phyloP scores from a whole-genome alignment of 768 basidiomycete species.

The Tephrocybe sp. region DNA sequence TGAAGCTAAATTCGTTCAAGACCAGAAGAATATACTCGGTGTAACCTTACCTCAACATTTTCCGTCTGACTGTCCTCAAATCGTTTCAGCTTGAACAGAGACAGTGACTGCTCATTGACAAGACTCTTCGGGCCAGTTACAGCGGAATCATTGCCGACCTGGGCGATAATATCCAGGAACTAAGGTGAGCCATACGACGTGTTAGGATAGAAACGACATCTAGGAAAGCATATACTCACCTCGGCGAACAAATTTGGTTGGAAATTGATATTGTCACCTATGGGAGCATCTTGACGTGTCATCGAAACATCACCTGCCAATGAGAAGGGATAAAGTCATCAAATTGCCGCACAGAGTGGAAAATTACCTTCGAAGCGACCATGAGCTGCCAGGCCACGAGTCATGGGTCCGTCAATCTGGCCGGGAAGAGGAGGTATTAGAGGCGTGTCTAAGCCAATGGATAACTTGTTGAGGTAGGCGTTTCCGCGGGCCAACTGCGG shows the following conservation, averaged over 20 bases:
- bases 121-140: conserved; percentile 16
- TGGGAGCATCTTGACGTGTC: conserved; percentile 15
- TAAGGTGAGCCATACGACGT: background rate
- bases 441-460: conserved; percentile 11
- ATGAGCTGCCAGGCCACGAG: conserved; percentile 15
- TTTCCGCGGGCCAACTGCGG: conserved; percentile 12
- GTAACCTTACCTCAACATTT: conserved; percentile 5
- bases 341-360: background rate
- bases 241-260: conserved; percentile 7
- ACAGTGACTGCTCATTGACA: conserved; percentile 9
- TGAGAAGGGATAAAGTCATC: background rate
- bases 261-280: conserved; percentile 16
- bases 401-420: conserved; percentile 11
- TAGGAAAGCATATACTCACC: background rate
- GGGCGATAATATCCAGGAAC: conserved; percentile 9
- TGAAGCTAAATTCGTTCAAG: conserved; percentile 7
- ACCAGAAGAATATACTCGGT: too few relatives aligned
- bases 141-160: conserved; percentile 14
- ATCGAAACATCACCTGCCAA: conserved; percentile 16
- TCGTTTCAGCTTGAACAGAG: conserved; percentile 15
- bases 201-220: background rate
- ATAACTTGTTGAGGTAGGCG: conserved; percentile 11
- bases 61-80: conserved; percentile 10
- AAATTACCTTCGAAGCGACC: conserved; percentile 14
- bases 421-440: conserved; percentile 14